phyloP scores from a whole-genome alignment of 2,329 filamentous ascomycete genomes.

The Botryotinia convoluta region DNA sequence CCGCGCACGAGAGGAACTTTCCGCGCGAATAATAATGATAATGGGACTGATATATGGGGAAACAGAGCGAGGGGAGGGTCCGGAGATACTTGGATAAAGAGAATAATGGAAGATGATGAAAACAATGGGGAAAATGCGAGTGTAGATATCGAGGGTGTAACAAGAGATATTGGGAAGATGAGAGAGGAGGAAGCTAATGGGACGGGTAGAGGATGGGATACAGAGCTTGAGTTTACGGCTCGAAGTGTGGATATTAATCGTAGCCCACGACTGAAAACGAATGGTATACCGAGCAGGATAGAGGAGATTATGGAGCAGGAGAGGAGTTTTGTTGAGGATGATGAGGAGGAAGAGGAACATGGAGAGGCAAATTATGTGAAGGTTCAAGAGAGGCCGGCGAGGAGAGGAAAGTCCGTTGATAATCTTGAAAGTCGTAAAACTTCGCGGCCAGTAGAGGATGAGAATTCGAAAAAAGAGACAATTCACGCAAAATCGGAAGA shows the following conservation, averaged over 20 bases:
- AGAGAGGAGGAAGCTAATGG: conserved; percentile 13
- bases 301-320: conserved; percentile 33
- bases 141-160: conserved; percentile 19
- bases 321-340: conserved; percentile 20
- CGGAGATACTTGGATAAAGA: conserved; percentile 14
- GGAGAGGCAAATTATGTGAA: not conserved
- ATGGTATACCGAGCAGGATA: conserved; percentile 25
- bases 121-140: conserved; percentile 6
- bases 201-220: conserved; percentile 26
- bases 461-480: not conserved
- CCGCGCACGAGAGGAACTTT: conserved; percentile 10
- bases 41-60: conserved; percentile 1
- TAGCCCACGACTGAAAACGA: conserved; percentile 22
- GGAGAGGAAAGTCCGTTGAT: not conserved
- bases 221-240: conserved; percentile 36
- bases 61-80: conserved; percentile 1
- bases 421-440: not conserved
- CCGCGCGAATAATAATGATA: conserved; percentile 3
- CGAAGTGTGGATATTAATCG: conserved; percentile 29
- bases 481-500: conserved; percentile 4
- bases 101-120: conserved; percentile 4
- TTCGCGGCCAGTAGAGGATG: not conserved
- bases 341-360: conserved; percentile 13
- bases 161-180: conserved; percentile 20
- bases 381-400: not conserved